Conservation (phyloP, 805 yeast genomes). For the Groenewaldozyma tartarivorans region DNA sequence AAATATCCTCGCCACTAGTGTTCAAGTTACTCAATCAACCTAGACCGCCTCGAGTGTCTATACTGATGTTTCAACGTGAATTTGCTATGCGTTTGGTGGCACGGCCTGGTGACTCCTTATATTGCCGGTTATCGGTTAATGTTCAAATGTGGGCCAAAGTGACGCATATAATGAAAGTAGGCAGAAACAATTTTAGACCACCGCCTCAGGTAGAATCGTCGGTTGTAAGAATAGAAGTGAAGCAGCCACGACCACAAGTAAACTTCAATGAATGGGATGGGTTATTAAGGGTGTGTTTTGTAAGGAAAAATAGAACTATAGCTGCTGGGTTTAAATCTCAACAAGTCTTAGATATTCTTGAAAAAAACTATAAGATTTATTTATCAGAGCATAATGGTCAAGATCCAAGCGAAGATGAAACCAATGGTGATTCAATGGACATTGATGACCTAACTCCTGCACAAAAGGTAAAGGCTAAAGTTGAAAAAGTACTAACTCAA, state of each 20-base stretch:
- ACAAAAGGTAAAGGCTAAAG: constrained; percentile 53
- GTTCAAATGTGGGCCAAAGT: constrained; percentile 99
- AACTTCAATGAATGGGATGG: constrained; percentile 98
- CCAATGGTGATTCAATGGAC: constrained; percentile 27
- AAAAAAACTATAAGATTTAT: constrained; percentile 76
- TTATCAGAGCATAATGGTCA: constrained; percentile 42
- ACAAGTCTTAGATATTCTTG: constrained; percentile 71
- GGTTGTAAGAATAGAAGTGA: constrained; percentile 88
- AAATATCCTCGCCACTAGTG: constrained; percentile 92
- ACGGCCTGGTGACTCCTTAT: constrained; percentile 90
- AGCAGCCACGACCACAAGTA: constrained; percentile 85
- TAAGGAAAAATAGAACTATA: constrained; percentile 84
- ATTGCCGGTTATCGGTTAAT: constrained; percentile 89
- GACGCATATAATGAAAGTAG: constrained; percentile 97
- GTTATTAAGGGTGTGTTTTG: constrained; percentile 78
- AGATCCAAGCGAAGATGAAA: constrained; percentile 31
- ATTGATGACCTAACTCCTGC: constrained; percentile 17
- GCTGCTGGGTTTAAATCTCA: constrained; percentile 85
- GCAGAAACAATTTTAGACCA: constrained; percentile 91
- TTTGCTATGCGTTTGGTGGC: constrained; percentile 90
- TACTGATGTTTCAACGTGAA: constrained; percentile 96
- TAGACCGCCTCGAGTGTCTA: constrained; percentile 87
- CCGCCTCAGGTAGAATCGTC: constrained; percentile 98
- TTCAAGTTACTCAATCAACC: constrained; percentile 87
- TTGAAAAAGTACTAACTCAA: constrained; percentile 62